phyloP scores from a whole-genome alignment of 2,329 filamentous ascomycete species.

The Claviceps lovelessii region DNA sequence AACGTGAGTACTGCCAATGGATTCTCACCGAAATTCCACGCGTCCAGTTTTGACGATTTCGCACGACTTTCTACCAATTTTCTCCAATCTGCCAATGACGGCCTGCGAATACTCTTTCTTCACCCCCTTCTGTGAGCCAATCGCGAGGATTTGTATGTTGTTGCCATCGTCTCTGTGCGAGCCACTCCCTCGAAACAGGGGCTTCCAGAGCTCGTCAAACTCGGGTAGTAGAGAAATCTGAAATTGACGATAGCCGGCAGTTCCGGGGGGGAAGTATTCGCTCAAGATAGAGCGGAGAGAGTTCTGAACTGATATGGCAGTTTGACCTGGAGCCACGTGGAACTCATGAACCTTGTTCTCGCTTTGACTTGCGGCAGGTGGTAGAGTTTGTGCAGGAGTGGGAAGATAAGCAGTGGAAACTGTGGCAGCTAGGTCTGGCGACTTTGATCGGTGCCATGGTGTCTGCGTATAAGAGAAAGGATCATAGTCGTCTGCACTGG shows the following conservation, averaged over 20 bases:
- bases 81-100: conserved; percentile 39
- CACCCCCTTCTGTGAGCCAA: conserved; percentile 43
- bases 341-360: conserved; percentile 33
- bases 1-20: not conserved
- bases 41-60: conserved; percentile 38
- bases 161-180: conserved; percentile 18
- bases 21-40: conserved; percentile 44
- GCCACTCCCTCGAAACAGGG: conserved; percentile 29
- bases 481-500: conserved; percentile 28
- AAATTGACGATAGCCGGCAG: conserved; percentile 33
- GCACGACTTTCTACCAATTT: conserved; percentile 35
- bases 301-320: conserved; percentile 42
- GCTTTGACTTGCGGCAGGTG: conserved; percentile 13
- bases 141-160: conserved; percentile 44
- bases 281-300: conserved; percentile 38
- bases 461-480: conserved; percentile 26
- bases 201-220: conserved; percentile 36
- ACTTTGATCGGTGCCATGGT: conserved; percentile 12
- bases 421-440: conserved; percentile 8
- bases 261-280: conserved; percentile 33
- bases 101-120: conserved; percentile 32
- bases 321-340: conserved; percentile 24
- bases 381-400: conserved; percentile 30
- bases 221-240: conserved; percentile 34
- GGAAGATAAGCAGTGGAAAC: conserved; percentile 22